Conservation (phyloP, 2,329 filamentous ascomycete species). For the Penicillium sp. region DNA sequence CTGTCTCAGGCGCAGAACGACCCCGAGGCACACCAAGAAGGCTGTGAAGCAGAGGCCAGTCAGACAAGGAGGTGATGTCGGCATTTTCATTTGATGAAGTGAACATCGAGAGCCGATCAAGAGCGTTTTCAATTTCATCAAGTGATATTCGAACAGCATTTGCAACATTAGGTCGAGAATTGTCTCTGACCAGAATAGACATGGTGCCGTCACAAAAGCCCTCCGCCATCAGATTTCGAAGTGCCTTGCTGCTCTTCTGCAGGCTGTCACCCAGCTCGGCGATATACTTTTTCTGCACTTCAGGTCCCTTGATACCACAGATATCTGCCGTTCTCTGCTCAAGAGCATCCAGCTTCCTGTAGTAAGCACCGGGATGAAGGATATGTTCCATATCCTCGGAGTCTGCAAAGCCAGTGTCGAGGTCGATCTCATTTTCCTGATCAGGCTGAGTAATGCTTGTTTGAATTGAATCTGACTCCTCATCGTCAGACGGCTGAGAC, state of each 20-base stretch:
- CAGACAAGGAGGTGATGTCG: neutral
- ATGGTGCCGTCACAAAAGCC: conserved; percentile 1
- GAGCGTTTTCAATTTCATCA: neutral
- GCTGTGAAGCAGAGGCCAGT: neutral
- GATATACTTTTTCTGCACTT: neutral
- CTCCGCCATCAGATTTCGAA: neutral
- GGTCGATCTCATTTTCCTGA: neutral
- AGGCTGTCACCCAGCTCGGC: neutral
- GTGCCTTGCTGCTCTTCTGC: neutral
- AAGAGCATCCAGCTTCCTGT: conserved; percentile 1
- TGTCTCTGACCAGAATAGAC: neutral
- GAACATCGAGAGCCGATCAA: no score
- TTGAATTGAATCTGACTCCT: neutral
- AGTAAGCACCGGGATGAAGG: conserved; percentile 4
- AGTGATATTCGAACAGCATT: neutral
- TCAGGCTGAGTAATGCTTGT: neutral
- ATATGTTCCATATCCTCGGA: conserved; percentile 3
- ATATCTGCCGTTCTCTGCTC: conserved; percentile 2
- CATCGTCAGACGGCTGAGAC: neutral
- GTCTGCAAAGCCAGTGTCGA: neutral
- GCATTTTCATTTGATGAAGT: no score
- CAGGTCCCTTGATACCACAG: neutral
- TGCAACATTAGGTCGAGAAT: neutral
- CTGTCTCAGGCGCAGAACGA: no score
- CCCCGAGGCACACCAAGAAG: neutral